Evolutionary conservation across 1,139 yeast species (phyloP).

Genomic region (Geotrichum candidum): DNA sequence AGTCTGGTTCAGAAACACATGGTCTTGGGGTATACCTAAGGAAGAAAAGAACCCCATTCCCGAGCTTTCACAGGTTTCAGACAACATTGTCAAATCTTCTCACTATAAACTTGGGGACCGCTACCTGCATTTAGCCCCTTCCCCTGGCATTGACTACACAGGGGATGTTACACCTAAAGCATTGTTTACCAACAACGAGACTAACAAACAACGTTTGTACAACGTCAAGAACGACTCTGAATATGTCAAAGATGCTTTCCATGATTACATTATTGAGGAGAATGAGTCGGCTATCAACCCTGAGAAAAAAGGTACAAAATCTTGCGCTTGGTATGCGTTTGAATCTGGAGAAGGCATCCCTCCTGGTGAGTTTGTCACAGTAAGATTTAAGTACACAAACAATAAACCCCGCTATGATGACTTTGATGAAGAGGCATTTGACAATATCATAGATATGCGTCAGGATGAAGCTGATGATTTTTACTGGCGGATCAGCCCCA

Average conservation of each 20-base stretch:
- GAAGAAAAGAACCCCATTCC: conserved; percentile 48
- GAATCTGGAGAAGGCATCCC: conserved; percentile 74
- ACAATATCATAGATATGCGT: conserved; percentile 64
- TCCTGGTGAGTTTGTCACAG: conserved; percentile 82
- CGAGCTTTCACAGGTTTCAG: conserved; percentile 34
- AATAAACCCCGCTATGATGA: conserved; percentile 37
- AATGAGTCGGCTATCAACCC: conserved; percentile 63
- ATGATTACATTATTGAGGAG: conserved; percentile 67
- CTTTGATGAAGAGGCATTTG: conserved; percentile 73
- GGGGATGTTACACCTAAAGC: conserved; percentile 70
- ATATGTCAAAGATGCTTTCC: conserved; percentile 87
- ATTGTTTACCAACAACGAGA: conserved; percentile 84
- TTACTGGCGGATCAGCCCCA: conserved; percentile 82
- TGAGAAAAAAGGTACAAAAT: conserved; percentile 62
- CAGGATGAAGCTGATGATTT: conserved; percentile 91
- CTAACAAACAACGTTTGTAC: conserved; percentile 67
- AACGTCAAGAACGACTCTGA: conserved; percentile 46
- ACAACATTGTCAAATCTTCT: conserved; percentile 48
- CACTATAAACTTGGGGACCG: conserved; percentile 73
- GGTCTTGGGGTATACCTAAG: conserved; percentile 74
- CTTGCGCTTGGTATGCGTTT: conserved; percentile 77
- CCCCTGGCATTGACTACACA: conserved; percentile 57
- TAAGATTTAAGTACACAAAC: conserved; percentile 67
- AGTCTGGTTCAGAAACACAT: conserved; percentile 78
- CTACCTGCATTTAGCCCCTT: conserved; percentile 71